Evolutionary conservation across 371 early-diverging fungal species (phyloP).

Genomic region (Rhizomucor miehei): DNA sequence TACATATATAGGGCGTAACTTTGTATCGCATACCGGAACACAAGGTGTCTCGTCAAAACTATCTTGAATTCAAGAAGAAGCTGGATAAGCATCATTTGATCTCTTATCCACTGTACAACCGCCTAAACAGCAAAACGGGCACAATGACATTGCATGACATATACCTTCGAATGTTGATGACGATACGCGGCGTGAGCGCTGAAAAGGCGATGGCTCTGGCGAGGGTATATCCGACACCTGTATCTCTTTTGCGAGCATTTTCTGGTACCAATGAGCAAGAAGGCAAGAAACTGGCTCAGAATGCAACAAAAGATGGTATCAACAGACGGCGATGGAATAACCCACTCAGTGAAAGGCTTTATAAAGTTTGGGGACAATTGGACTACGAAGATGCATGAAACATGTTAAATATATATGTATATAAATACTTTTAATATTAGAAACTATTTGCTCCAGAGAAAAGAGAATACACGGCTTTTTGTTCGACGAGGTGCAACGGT

Average conservation of each 20-base stretch:
- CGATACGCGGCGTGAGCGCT: slow-evolving; percentile 73
- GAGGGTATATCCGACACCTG: slow-evolving; percentile 68
- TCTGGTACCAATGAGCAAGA: slow-evolving; percentile 2
- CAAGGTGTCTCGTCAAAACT: slow-evolving; percentile 48
- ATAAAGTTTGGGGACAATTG: slow-evolving; percentile 55
- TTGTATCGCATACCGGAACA: slow-evolving; percentile 60
- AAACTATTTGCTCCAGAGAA: too few relatives aligned
- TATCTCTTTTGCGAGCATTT: slow-evolving; percentile 43
- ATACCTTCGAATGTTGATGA: slow-evolving; percentile 80
- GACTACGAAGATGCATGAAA: not conserved
- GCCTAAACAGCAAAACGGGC: slow-evolving; percentile 69
- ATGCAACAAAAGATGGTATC: slow-evolving; percentile 33
- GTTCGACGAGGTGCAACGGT: too few relatives aligned
- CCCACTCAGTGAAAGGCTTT: slow-evolving; percentile 49
- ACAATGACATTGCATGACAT: slow-evolving; percentile 65
- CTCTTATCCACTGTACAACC: slow-evolving; percentile 56
- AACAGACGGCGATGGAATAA: slow-evolving; percentile 49
- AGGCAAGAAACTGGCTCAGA: slow-evolving; percentile 22
- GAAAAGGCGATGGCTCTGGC: slow-evolving; percentile 80
- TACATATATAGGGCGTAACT: slow-evolving; percentile 13
- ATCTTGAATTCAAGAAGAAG: slow-evolving; percentile 45
- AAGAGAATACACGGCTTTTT: too few relatives aligned
- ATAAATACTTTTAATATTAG: too few relatives aligned
- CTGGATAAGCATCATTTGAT: slow-evolving; percentile 40
- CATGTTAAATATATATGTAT: not conserved